Conservation (phyloP, 306 rosid species). For the Medicago ruthenica region DNA sequence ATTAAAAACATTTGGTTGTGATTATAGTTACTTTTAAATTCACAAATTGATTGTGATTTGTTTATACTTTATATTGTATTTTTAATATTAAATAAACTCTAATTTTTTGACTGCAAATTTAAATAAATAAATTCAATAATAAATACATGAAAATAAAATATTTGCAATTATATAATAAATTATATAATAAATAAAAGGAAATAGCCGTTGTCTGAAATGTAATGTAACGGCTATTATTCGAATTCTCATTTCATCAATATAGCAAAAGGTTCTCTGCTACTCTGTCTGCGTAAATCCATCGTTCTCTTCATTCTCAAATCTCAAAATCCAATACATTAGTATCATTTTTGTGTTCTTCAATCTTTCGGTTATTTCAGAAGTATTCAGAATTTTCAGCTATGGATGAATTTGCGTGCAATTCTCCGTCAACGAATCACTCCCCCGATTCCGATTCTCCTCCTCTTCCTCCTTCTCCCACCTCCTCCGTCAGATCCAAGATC, state of each 20-base stretch:
- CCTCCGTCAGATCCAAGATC: conserved; percentile 61
- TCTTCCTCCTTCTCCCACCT: conserved; percentile 40
- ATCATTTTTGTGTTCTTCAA: not conserved
- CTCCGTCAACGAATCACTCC: conserved; percentile 48
- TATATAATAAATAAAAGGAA: not conserved
- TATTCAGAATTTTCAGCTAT: conserved; percentile 12
- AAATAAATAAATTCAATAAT: too few species aligned
- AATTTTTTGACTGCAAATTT: too few species aligned
- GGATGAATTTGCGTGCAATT: conserved; percentile 63
- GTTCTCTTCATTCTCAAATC: not conserved
- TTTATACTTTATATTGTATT: too few species aligned
- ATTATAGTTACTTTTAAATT: too few species aligned
- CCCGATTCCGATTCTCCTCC: conserved; percentile 3
- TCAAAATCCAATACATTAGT: not conserved
- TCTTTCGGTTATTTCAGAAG: not conserved
- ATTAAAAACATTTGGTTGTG: too few species aligned
- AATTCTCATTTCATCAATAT: not conserved
- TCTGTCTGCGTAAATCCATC: not conserved
- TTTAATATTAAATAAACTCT: too few species aligned
- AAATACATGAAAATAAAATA: too few species aligned
- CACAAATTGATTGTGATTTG: too few species aligned
- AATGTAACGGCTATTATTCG: conserved; percentile 46
- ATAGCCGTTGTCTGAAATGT: conserved; percentile 20
- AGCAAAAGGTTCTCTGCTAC: not conserved
- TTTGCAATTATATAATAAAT: not conserved